Percentiles rank a stretch among this genome's conserved stretches.
Evolutionary conservation across 805 yeast species (phyloP).

Genomic region (Saccharomycopsis sp.): DNA sequence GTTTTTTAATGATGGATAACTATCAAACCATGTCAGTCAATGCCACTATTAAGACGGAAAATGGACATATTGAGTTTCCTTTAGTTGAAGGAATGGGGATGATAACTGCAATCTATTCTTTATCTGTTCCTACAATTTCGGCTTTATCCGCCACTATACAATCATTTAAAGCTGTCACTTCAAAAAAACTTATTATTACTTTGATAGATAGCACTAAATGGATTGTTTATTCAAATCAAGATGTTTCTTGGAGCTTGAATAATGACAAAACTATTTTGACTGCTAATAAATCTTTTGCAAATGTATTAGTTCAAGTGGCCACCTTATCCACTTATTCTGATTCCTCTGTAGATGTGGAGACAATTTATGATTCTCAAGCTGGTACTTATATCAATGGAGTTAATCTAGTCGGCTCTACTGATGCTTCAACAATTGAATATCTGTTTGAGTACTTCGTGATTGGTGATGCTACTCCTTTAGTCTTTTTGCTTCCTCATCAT

Average conservation of each 20-base stretch:
- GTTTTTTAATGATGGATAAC: not conserved
- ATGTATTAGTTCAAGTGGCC: conserved; percentile 43
- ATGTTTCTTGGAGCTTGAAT: not conserved
- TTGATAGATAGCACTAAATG: conserved; percentile 52
- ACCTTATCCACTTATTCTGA: conserved; percentile 27
- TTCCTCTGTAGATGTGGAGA: not conserved
- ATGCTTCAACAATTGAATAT: conserved; percentile 39
- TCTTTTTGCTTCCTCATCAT: conserved; percentile 47
- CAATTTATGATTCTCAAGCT: conserved; percentile 48
- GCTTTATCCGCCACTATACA: too few species aligned
- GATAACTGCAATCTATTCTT: conserved; percentile 38
- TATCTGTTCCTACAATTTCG: too few species aligned
- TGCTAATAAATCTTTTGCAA: conserved; percentile 18
- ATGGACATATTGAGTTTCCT: conserved; percentile 35
- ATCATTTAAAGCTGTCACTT: too few species aligned
- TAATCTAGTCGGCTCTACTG: conserved; percentile 32
- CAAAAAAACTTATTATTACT: conserved; percentile 31
- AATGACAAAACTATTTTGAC: not conserved
- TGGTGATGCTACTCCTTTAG: conserved; percentile 38
- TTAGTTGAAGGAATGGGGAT: conserved; percentile 54
- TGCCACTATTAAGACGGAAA: too few species aligned
- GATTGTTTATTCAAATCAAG: conserved; percentile 30
- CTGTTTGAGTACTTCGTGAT: conserved; percentile 34
- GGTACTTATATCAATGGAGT: conserved; percentile 53
- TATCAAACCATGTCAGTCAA: not conserved